These are phyloP conservation scores for Leccinum arenicola DNA, from an alignment of 768 basidiomycete genomes.

Conservation along the genomic window DNA sequence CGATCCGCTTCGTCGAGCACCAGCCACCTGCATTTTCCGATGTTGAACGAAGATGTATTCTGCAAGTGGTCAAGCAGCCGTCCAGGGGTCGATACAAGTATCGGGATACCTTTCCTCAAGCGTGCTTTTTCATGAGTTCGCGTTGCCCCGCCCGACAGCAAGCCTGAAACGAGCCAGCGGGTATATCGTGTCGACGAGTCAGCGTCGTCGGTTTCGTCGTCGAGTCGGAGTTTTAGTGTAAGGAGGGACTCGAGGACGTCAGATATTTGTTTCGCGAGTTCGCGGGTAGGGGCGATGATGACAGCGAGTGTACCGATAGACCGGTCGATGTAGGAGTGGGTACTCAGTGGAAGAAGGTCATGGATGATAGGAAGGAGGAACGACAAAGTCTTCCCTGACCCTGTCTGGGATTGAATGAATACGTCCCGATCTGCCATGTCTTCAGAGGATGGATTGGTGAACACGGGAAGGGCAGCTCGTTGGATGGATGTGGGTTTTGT, in stretches of 20 bases:
- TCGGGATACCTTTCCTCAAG: constrained; percentile 90
- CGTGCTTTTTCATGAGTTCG: constrained; percentile 94
- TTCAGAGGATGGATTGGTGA: constrained; percentile 45
- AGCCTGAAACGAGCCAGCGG: constrained; percentile 90
- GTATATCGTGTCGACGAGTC: constrained; percentile 51
- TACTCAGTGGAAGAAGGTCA: constrained; percentile 86
- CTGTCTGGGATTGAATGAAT: constrained; percentile 95
- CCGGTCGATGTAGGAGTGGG: constrained; percentile 90
- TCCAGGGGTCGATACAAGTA: constrained; percentile 94
- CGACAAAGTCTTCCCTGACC: constrained; percentile 93
- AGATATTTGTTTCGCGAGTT: constrained; percentile 94
- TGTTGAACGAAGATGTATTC: constrained; percentile 89
- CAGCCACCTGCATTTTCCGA: constrained; percentile 93
- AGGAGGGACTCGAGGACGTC: constrained; percentile 88
- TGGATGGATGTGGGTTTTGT: constrained; percentile 89
- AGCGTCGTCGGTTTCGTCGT: constrained; percentile 51
- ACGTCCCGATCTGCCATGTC: constrained; percentile 59
- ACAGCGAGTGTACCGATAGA: constrained; percentile 93
- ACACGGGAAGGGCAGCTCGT: constrained; percentile 61
- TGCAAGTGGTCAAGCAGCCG: constrained; percentile 94
- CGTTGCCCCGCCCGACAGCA: constrained; percentile 93
- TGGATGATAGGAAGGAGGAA: constrained; percentile 95
- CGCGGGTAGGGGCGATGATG: constrained; percentile 92
- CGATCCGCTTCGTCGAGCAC: constrained; percentile 97
- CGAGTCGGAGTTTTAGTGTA: constrained; percentile 65